A percentile compares a stretch with the other conserved stretches of the same genome.
Conservation (phyloP, 352 stramenopile species). For the Phytophthora podocarpi region DNA sequence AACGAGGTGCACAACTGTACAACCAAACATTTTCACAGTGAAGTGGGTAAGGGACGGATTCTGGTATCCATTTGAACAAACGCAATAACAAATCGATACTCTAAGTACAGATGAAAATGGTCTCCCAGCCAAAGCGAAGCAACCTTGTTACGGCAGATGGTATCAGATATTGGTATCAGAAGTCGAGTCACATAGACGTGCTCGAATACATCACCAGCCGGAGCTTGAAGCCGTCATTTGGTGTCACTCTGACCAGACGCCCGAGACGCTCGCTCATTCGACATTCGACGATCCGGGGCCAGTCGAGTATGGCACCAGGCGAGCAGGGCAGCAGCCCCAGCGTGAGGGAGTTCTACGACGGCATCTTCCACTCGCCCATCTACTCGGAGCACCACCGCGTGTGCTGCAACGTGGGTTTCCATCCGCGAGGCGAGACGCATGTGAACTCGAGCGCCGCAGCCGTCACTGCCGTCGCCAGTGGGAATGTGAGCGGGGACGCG, state of each 20-base stretch:
- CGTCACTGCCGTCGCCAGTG: conserved; percentile 14
- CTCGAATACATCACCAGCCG: conserved; percentile 1
- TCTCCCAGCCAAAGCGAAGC: too few species aligned
- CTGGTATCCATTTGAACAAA: too few species aligned
- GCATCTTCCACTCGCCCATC: conserved; percentile 73
- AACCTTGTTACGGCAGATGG: too few species aligned
- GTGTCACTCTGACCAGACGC: conserved; percentile 13
- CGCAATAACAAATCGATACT: too few species aligned
- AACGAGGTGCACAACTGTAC: too few species aligned
- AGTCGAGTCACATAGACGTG: conserved; percentile 16
- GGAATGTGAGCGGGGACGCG: conserved; percentile 12
- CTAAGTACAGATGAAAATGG: too few species aligned
- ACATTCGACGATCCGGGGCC: not conserved
- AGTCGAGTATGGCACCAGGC: conserved; percentile 29
- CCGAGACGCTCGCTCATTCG: too few species aligned
- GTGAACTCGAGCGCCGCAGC: conserved; percentile 27
- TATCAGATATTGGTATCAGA: too few species aligned
- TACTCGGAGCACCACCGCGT: conserved; percentile 68
- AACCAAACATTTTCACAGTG: too few species aligned
- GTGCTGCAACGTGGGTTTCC: conserved; percentile 75
- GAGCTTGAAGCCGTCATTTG: conserved; percentile 28
- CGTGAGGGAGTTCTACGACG: conserved; percentile 78
- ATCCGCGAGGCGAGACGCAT: conserved; percentile 27
- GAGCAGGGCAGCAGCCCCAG: conserved; percentile 27
- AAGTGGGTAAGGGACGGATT: too few species aligned